Conservation (phyloP, 768 basidiomycete species). For the Cystobasidium onofrii region DNA sequence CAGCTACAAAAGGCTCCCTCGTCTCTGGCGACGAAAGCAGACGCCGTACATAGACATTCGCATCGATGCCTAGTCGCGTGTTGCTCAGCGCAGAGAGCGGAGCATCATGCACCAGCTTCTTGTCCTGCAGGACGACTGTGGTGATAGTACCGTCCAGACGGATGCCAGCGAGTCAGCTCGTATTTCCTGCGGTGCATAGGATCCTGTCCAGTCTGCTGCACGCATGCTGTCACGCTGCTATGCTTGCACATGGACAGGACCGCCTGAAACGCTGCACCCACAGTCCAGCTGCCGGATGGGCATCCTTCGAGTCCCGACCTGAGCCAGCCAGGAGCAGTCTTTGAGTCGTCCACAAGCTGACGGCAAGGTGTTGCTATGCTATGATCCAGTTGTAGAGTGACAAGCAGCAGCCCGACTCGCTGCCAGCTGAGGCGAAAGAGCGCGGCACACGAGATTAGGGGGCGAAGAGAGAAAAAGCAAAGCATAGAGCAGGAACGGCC, state of each 20-base stretch:
- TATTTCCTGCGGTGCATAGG: too few relatives aligned
- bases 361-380: background rate
- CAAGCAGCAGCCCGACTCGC: background rate
- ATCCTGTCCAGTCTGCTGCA: background rate
- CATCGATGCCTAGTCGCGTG: slow-evolving; percentile 93
- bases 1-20: slow-evolving; percentile 82
- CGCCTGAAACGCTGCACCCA: background rate
- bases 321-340: background rate
- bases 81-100: slow-evolving; percentile 74
- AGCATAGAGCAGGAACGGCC: too few relatives aligned
- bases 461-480: too few relatives aligned
- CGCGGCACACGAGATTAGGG: background rate
- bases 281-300: slow-evolving; percentile 28
- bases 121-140: slow-evolving; percentile 50
- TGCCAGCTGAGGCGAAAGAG: background rate
- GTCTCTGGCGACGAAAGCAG: slow-evolving; percentile 60
- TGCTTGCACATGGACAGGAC: background rate
- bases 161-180: too few relatives aligned
- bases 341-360: too few relatives aligned
- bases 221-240: background rate
- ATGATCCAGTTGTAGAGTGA: background rate
- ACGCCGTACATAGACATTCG: slow-evolving; percentile 73
- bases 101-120: slow-evolving; percentile 75
- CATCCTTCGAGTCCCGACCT: slow-evolving; percentile 1
- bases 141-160: too few relatives aligned